These are phyloP conservation scores for Hortaea sp. DNA, from an alignment of 2,329 filamentous ascomycete genomes.

Conservation along the genomic window DNA sequence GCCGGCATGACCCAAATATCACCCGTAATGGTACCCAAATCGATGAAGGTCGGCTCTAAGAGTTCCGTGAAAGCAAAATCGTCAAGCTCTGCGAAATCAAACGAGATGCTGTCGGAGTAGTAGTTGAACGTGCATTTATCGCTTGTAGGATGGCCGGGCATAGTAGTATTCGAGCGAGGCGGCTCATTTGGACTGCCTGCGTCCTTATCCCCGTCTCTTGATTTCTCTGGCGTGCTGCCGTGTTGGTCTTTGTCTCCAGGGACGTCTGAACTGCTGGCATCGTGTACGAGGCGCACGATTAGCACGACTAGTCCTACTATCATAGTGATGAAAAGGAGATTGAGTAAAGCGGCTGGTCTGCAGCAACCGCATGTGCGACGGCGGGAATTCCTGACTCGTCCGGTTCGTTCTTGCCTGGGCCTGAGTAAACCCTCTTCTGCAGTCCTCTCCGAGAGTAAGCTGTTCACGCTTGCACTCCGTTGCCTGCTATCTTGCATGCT, in stretches of 20 bases:
- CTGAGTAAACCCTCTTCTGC: no score
- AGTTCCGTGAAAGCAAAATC: conserved; percentile 20
- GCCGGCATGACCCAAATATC: conserved; percentile 29
- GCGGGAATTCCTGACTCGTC: background rate
- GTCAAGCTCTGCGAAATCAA: conserved; percentile 7
- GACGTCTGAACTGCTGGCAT: background rate
- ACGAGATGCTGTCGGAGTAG: conserved; percentile 5
- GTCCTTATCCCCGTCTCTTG: background rate
- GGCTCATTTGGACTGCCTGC: background rate
- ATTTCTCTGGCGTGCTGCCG: background rate
- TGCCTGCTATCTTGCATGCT: background rate
- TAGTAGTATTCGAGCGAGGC: background rate
- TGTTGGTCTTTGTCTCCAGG: background rate
- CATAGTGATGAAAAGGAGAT: background rate
- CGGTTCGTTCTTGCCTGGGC: no score
- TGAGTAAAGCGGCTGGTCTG: background rate
- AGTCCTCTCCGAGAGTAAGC: background rate
- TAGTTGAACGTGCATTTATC: conserved; percentile 6
- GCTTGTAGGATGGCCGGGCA: background rate
- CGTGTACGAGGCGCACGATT: background rate
- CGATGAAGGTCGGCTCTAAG: conserved; percentile 11
- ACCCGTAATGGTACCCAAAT: conserved; percentile 24
- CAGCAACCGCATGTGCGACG: background rate
- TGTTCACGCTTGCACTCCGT: background rate
- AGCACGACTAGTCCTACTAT: background rate